Conservation (phyloP, 176 grass and related monocot genomes). For the Sorghum bicolor region Sorghum_bicolor_NCBIv3 NC_012870.2:47929001-47929500, state of each 20-base stretch:
- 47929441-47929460: too few relatives aligned
- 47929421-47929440: too few relatives aligned
- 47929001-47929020: neutral
- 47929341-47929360: too few relatives aligned
- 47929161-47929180: neutral
- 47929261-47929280: neutral
- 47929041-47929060: slow-evolving; percentile 14
- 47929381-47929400: too few relatives aligned
- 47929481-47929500: too few relatives aligned
- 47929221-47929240: neutral
- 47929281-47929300: neutral
- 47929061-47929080: slow-evolving; percentile 1
- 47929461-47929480: too few relatives aligned
- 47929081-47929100: slow-evolving; percentile 10
- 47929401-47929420: too few relatives aligned
- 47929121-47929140: neutral
- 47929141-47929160: neutral
- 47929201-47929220: neutral
- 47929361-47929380: too few relatives aligned
- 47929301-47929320: neutral
- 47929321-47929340: too few relatives aligned
- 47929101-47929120: neutral
- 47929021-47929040: slow-evolving; percentile 23
- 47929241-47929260: neutral
- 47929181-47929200: neutral